A percentile compares a stretch with the other conserved stretches of the same genome.
Conservation (phyloP, 495 filamentous ascomycete genomes). For the Penicillium salamii region DNA sequence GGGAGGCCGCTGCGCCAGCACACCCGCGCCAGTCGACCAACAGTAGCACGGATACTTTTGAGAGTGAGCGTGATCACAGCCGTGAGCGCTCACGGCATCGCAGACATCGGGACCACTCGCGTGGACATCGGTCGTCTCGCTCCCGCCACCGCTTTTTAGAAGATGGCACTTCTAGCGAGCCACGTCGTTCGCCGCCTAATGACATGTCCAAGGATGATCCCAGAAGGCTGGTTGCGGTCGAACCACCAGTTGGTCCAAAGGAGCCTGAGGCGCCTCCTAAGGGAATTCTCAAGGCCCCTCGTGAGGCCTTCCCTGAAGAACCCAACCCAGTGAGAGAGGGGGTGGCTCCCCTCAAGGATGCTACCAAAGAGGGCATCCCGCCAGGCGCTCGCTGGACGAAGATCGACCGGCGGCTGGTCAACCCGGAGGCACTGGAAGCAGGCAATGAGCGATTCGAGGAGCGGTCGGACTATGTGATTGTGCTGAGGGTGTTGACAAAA, state of each 20-base stretch:
- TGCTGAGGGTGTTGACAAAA: constrained; percentile 72
- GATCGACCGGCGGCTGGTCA: constrained; percentile 78
- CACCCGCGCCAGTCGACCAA: constrained; percentile 22
- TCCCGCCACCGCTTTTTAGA: constrained; percentile 19
- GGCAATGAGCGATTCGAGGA: constrained; percentile 81
- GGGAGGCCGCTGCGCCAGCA: constrained; percentile 23
- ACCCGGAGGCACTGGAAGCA: constrained; percentile 71
- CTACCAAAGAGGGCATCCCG: constrained; percentile 69
- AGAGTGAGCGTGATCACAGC: constrained; percentile 12
- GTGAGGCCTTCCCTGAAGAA: constrained; percentile 75
- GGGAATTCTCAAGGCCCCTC: constrained; percentile 70
- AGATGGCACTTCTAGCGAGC: constrained; percentile 7
- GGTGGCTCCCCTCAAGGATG: constrained; percentile 83
- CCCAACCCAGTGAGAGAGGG: constrained; percentile 75
- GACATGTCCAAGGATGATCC: constrained; percentile 22
- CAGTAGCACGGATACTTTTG: constrained; percentile 24
- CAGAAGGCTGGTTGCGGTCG: constrained; percentile 29
- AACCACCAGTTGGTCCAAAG: constrained; percentile 24
- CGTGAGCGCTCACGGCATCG: constrained; percentile 15
- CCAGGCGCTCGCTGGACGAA: constrained; percentile 84
- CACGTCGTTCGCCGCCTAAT: constrained; percentile 8
- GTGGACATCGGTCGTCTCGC: constrained; percentile 24
- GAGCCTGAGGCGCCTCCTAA: constrained; percentile 51
- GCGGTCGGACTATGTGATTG: constrained; percentile 79
- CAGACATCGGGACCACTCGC: constrained; percentile 6